Evolutionary conservation across 257 asterid genomes (phyloP), one percentile per base, ranked within the genome.

Genomic region (Perilla frutescens): DNA sequence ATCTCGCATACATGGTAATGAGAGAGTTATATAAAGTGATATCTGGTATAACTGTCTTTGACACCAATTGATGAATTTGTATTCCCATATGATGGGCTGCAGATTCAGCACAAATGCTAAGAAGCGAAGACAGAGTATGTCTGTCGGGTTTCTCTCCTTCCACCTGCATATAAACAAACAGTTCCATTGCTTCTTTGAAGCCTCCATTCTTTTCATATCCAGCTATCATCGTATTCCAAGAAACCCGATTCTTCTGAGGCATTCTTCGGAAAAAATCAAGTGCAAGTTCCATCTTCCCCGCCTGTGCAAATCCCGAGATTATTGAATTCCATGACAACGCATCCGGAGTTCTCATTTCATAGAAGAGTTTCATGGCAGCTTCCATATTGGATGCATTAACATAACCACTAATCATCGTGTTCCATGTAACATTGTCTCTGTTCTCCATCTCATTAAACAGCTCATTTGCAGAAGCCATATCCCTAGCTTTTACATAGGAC

Each of bases 221-320:
- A 45, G 97, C 87, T 63, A 93, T 88, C n/a, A 93, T 69, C 6
- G 96, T 80, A 66, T 93, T 93, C 98, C 97, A 93, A 12, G 96
- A 87, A 55, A 93, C 81, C 54, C 39, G 80, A 66, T 47, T 89
- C 77, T 82, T 91, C 76, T 73, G 74, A 62, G 96, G 96, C 89
- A 87, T 89, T 74, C 80, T 87, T 43, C 62, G 76, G 68, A 91
- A 93, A 75, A 78, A 84, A 36, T 83, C 79, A 47, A 32, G 81
- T 7, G 97, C 98, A 45, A 77, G 78, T 50, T 81, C 84, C 88
- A 91, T 82, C 8, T 84, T 82, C 12, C 90, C 96, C 1, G 72
- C 73, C 70, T 81, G 87, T 6, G 92, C 76, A 75, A 72, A 89
- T 8, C 97, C 98, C 2, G 88, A 91, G 77, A 91, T 79, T 41